A percentile compares a stretch with the other conserved stretches of the same genome.
phyloP scores from a whole-genome alignment of 495 filamentous ascomycete genomes.

The Talaromyces nanjingensis region DNA sequence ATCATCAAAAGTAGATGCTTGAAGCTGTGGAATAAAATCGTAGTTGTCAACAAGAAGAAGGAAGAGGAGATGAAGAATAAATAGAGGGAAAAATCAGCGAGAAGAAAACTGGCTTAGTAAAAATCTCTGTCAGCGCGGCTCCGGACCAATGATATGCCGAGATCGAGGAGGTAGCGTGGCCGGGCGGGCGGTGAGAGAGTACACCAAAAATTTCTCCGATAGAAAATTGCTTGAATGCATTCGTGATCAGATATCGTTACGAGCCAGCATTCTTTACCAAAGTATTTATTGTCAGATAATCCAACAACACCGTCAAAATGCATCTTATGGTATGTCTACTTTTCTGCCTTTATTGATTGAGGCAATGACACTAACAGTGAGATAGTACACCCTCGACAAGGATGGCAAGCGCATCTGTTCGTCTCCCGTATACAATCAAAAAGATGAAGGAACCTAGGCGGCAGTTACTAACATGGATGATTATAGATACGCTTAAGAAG shows the following conservation, averaged over 20 bases:
- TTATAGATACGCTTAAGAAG: constrained; percentile 54
- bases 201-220: constrained; percentile 7
- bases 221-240: not conserved
- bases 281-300: not conserved
- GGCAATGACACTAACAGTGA: constrained; percentile 19
- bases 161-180: not conserved
- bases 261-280: not conserved
- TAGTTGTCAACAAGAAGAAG: not conserved
- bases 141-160: constrained; percentile 12
- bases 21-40: not conserved
- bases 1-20: not conserved
- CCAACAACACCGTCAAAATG: constrained; percentile 26
- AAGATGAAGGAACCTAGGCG: constrained; percentile 19
- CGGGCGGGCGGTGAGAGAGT: constrained; percentile 1
- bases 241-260: not conserved
- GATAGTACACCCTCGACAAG: constrained; percentile 66
- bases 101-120: not conserved
- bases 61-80: not conserved
- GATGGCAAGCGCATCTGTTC: constrained; percentile 66
- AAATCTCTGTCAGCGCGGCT: constrained; percentile 6
- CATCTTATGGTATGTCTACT: constrained; percentile 44
- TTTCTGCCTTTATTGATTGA: constrained; percentile 5
- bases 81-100: not conserved
- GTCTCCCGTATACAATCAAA: not conserved
- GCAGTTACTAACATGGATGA: not conserved